phyloP scores from a whole-genome alignment of 495 filamentous ascomycete species.

The Trichoderma gamsii region DNA sequence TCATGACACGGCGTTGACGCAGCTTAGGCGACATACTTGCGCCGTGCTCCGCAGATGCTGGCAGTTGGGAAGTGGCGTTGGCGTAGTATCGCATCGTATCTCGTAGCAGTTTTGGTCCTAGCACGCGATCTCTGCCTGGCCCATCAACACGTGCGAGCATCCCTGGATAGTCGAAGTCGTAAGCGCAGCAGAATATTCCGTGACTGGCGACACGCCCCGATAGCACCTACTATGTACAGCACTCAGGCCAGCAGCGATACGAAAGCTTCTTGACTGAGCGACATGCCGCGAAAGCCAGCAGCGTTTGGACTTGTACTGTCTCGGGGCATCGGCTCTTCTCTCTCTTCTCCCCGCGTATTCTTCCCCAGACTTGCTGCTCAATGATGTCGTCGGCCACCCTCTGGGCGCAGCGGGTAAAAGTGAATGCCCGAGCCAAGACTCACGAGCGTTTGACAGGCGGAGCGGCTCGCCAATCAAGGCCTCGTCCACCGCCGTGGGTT shows the following conservation, averaged over 20 bases:
- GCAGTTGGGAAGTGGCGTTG: too few species aligned
- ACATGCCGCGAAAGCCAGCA: conserved; percentile 2
- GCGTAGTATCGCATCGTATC: too few species aligned
- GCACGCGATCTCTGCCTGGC: neutral
- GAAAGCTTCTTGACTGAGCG: neutral
- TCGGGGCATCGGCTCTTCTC: neutral
- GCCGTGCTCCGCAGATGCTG: too few species aligned
- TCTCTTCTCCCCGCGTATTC: neutral
- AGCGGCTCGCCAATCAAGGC: neutral
- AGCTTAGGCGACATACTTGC: too few species aligned
- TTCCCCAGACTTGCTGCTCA: neutral
- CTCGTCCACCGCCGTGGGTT: neutral
- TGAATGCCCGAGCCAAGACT: neutral
- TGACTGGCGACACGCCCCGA: too few species aligned
- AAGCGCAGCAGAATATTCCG: too few species aligned
- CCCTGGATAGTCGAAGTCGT: too few species aligned
- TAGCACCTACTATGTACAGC: neutral
- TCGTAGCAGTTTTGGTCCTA: neutral
- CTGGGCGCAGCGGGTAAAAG: neutral
- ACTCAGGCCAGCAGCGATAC: neutral
- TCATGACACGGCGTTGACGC: too few species aligned
- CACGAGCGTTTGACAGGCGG: neutral
- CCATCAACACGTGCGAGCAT: too few species aligned
- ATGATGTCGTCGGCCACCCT: neutral
- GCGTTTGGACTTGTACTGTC: neutral